These are phyloP conservation scores for Ogataea zsoltii DNA, from an alignment of 805 yeast genomes.

Conservation along the genomic window DNA sequence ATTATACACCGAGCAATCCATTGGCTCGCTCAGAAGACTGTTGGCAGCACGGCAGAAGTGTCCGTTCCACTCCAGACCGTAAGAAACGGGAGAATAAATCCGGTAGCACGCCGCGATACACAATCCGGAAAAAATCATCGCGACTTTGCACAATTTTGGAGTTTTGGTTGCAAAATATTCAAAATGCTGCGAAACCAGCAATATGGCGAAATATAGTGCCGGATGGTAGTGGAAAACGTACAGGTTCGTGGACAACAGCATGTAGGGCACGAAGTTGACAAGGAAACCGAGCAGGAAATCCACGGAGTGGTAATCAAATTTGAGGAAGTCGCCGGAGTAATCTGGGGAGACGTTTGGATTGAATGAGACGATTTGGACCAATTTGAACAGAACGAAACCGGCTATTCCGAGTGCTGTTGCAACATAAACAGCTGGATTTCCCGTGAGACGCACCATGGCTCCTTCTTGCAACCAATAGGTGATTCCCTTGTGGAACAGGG, in stretches of 20 bases:
- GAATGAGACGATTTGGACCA: slow-evolving; percentile 14
- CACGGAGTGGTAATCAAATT: slow-evolving; percentile 27
- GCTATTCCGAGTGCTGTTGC: slow-evolving; percentile 39
- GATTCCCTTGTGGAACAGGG: slow-evolving; percentile 57
- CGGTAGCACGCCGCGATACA: slow-evolving; percentile 32
- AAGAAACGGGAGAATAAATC: slow-evolving; percentile 43
- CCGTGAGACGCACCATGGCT: slow-evolving; percentile 55
- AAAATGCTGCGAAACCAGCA: slow-evolving; percentile 44
- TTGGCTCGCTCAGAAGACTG: neutral
- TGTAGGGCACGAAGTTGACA: slow-evolving; percentile 58
- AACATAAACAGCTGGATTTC: slow-evolving; percentile 63
- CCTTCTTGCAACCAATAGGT: slow-evolving; percentile 51
- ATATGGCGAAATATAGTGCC: slow-evolving; percentile 49
- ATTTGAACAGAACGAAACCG: slow-evolving; percentile 18
- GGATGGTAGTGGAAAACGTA: slow-evolving; percentile 51
- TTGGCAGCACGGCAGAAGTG: slow-evolving; percentile 39
- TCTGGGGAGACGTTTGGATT: slow-evolving; percentile 20
- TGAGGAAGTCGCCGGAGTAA: slow-evolving; percentile 9
- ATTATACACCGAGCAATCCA: slow-evolving; percentile 2
- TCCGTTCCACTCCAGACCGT: slow-evolving; percentile 48
- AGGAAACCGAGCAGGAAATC: slow-evolving; percentile 57
- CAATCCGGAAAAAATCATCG: slow-evolving; percentile 24
- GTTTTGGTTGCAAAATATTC: slow-evolving; percentile 40
- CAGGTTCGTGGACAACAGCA: slow-evolving; percentile 39
- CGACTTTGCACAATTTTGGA: slow-evolving; percentile 27